Base-by-base conservation (phyloP, 2,329 filamentous ascomycete genomes). In the Colletotrichum sojae region DNA sequence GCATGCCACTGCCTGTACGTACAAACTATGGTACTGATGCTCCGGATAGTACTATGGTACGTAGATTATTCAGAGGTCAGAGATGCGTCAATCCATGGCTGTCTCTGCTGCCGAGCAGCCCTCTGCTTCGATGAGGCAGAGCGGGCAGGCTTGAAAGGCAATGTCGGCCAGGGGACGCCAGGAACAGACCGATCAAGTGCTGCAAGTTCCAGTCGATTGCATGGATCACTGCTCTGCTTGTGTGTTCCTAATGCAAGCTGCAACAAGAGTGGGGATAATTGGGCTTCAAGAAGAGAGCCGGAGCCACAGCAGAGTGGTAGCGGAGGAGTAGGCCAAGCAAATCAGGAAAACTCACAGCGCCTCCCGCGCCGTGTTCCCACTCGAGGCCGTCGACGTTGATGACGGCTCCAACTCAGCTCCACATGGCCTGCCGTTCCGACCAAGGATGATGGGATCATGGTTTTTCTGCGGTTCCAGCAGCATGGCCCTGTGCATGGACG, bases 361-460 rank as follows among this genome's bases (percentile, higher is more conserved):
- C 52, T 27, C 51, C 40, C 49, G 63, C 51, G 57, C 63, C 60
- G 65, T 57, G 39, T 57, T 31, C 46, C 60, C 39, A 64, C 60
- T 63, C 25, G 45, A 53, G 53, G 60, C n/a, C 39, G 46, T 67
- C 53, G 27, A 58, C 60, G 54, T 53, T 22, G 54, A 68, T 25
- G 60, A 46, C 43, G 60, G 54, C 66, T 66, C 61, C 66, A 66
- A 52, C 25, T n/a, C 25, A 16, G 22, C 49, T 45, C 54, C 54
- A 69, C 49, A 43, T 22, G 43, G 55, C 48, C 43, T 60, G 54
- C 49, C 66, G 66, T 48, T 52, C 64, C 66, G 55, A 43, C 49
- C 51, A 55, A 54, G 54, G 51, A 65, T 45, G 54, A 65, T 46
- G 31, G 61, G 31, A 57, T 18, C 39, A 49, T 31, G 54, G 27